Percentiles rank a stretch among this genome's conserved stretches.
Evolutionary conservation across 805 yeast genomes (phyloP).

Genomic region (Saturnispora gosingensis): DNA sequence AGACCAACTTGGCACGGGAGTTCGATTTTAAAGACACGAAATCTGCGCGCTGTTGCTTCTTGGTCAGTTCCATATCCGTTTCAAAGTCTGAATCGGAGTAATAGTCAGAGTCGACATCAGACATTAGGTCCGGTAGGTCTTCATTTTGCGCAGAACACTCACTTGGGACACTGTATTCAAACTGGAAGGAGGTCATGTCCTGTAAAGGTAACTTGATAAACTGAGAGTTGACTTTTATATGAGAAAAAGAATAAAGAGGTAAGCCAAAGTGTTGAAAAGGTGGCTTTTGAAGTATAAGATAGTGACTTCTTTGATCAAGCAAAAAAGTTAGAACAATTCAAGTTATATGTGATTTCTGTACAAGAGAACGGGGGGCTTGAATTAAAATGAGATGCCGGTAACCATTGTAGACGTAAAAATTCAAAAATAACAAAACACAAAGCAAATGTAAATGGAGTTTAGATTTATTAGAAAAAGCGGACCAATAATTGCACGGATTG

Average conservation of each 20-base stretch:
- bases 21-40: neutral
- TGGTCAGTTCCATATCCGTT: neutral
- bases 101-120: constrained; percentile 4
- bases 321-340: neutral
- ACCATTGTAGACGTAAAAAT: neutral
- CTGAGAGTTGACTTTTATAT: neutral
- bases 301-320: neutral
- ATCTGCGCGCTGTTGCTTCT: neutral
- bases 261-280: neutral
- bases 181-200: neutral
- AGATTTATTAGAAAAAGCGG: neutral
- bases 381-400: neutral
- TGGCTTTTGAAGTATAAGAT: neutral
- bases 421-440: neutral
- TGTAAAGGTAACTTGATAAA: neutral
- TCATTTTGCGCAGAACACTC: neutral
- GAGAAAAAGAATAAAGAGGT: neutral
- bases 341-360: neutral
- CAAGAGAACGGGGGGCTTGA: neutral
- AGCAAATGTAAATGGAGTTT: neutral
- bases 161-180: neutral
- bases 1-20: constrained; percentile 4
- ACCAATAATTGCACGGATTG: neutral
- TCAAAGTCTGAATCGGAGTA: constrained; percentile 6
- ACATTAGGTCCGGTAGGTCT: constrained; percentile 10